Evolutionary conservation across 1,139 yeast species (phyloP), one percentile per base, ranked within the genome.

Genomic region (Sugiyamaella novakii): DNA sequence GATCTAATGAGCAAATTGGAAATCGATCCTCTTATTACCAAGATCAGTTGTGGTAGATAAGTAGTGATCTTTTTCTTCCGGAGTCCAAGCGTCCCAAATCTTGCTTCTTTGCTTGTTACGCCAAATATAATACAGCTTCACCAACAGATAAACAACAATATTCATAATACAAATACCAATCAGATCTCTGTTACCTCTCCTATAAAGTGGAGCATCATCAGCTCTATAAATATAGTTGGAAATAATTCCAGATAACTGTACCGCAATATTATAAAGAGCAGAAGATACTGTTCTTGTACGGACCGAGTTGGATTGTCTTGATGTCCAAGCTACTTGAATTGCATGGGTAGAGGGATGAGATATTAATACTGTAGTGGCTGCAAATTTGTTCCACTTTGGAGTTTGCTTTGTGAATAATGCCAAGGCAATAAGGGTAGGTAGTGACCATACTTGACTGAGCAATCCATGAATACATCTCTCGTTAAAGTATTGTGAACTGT

Each of bases 251-350:
- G 83, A 83, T 1, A 77, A 63, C 62, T 83, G 88, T 1, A 78
- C 81, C 56, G 72, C 72, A 70, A 83, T 81, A 59, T 83, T 84
- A 62, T 80, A 81, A 30, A 82, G 52, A 0, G 89, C 82, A 2
- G 84, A 76, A 19, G 81, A 73, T 8, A 83, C 76, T 0, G 87
- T 77, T 57, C 89, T 70, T 5, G 79, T 71, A 39, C 81, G 67
- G 19, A 83, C 81, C 24, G 83, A 73, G 55, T 80, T 79, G 10
- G 87, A 74, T 57, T 82, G 83, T 46, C 78, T 66, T 1, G 86
- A 80, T 45, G 78, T 75, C 83, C 86, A 80, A 3, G 81, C 69
- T 39, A 81, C 82, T 56, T 76, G 69, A 49, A 81, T 76, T 0
- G 84, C 81, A 59, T 77, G 77, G 31, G 73, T 72, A 51, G 76